Evolutionary conservation across 495 filamentous ascomycete genomes (phyloP).

Genomic region (Neurospora sp.): DNA sequence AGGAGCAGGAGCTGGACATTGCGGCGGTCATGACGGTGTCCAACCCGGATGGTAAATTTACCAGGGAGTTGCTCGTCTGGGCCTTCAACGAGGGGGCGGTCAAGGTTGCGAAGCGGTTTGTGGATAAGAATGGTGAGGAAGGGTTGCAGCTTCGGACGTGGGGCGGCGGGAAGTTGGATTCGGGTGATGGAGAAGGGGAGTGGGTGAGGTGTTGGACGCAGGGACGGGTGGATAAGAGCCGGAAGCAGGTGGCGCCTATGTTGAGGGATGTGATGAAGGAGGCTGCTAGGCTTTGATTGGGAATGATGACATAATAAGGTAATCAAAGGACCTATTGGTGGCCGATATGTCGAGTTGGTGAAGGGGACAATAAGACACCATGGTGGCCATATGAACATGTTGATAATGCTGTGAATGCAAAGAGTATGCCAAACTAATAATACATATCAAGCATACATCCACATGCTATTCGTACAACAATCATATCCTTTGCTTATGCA

Average conservation of each 20-base stretch:
- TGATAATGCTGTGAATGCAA: slow-evolving; percentile 1
- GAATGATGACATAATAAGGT: neutral
- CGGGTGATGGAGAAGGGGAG: slow-evolving; percentile 22
- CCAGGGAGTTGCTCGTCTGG: slow-evolving; percentile 66
- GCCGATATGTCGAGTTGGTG: neutral
- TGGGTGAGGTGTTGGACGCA: slow-evolving; percentile 58
- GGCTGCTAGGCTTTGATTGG: slow-evolving; percentile 17
- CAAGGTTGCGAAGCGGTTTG: slow-evolving; percentile 44
- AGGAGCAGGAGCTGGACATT: slow-evolving; percentile 49
- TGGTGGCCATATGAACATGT: neutral
- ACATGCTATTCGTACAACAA: neutral
- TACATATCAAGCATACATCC: neutral
- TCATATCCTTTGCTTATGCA: neutral
- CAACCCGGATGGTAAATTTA: slow-evolving; percentile 45
- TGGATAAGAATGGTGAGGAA: slow-evolving; percentile 22
- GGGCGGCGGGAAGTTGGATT: slow-evolving; percentile 36
- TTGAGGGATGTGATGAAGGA: slow-evolving; percentile 54
- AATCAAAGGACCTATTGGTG: neutral
- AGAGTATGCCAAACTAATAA: neutral
- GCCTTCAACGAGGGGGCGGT: slow-evolving; percentile 36
- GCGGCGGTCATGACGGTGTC: slow-evolving; percentile 70
- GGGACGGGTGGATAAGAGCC: slow-evolving; percentile 52
- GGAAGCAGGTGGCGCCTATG: slow-evolving; percentile 85
- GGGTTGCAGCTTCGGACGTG: slow-evolving; percentile 49
- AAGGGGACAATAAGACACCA: neutral